These are phyloP conservation scores for Monosporozyma aquatica DNA, from an alignment of 805 yeast species.

Conservation along the genomic window DNA sequence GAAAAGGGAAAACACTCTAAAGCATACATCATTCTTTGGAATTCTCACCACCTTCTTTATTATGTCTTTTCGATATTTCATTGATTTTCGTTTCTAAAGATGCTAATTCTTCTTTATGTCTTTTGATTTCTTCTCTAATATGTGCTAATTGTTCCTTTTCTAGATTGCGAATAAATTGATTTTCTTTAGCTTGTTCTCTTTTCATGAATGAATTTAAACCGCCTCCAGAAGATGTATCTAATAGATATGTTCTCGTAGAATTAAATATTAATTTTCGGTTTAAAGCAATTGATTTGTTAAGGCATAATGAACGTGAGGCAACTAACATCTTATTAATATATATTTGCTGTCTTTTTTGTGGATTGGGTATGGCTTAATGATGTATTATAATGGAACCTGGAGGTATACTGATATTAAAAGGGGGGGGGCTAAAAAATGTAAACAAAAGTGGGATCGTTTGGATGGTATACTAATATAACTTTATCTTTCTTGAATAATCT, in stretches of 20 bases:
- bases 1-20: not conserved
- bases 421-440: no score
- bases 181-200: slow-evolving; percentile 91
- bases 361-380: not conserved
- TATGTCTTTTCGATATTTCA: slow-evolving; percentile 14
- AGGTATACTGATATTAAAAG: no score
- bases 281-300: not conserved
- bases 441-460: no score
- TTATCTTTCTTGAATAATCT: no score
- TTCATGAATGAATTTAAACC: slow-evolving; percentile 52
- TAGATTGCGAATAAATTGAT: slow-evolving; percentile 72
- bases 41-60: not conserved
- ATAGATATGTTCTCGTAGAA: not conserved
- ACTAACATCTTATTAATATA: not conserved
- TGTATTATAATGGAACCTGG: no score
- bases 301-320: not conserved
- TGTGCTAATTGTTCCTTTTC: slow-evolving; percentile 79
- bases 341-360: not conserved
- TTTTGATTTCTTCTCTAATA: slow-evolving; percentile 65
- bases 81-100: slow-evolving; percentile 39
- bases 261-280: not conserved
- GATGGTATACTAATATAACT: no score
- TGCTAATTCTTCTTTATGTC: slow-evolving; percentile 58
- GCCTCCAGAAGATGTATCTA: slow-evolving; percentile 1
- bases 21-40: not conserved